Base-by-base conservation (phyloP, 352 stramenopile species). In the Lagenidium giganteum region DNA sequence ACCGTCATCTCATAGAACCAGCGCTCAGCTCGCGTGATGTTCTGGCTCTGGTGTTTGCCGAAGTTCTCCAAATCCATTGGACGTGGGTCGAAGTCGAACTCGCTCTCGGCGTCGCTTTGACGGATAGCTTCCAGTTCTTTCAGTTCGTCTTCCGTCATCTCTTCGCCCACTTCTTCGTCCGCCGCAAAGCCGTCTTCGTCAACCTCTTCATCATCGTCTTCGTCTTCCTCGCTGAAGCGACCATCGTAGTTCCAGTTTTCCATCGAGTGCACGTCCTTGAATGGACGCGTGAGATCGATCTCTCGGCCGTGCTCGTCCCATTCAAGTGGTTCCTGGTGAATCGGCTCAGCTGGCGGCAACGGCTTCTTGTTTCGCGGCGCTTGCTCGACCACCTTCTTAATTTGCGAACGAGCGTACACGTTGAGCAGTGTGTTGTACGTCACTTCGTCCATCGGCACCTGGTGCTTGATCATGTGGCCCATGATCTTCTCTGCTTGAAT, bases 361-460 rank as follows among this genome's bases (percentile, higher is more conserved):
- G 67, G 35, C 36, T 60, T 54, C 26, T 61, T 64, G 46, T 92
- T 92, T 17, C 72, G 75, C 4, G 71, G 73, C 24, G 76, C 72
- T 51, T 88, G 77, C 22, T 58, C 49, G 29, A 92, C 76, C 33
- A 92, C 63, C n/a, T 44, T 56, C 35, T 64, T 70, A 20, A 89
- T 65, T 52, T 92, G 76, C 14, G 76, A 74, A 5, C 80, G 80
- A 21, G 76, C 80, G 45, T 92, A 92, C 30, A 87, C 75, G 44
- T 89, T 87, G 20, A 92, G 55, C 16, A 92, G 46, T 31, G 75
- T 86, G 48, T 80, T 87, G 53, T 79, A 85, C 32, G 78, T 80
- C 17, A 78, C 61, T 35, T 83, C 53, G 22, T 74, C 68, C 47
- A 84, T 67, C 3, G 80, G 80, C 41, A 88, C 80, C 1, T 76